A percentile compares a stretch with the other conserved stretches of the same genome.
Evolutionary conservation across 352 stramenopile species (phyloP).

Genomic region (Phytophthora ramorum): DNA sequence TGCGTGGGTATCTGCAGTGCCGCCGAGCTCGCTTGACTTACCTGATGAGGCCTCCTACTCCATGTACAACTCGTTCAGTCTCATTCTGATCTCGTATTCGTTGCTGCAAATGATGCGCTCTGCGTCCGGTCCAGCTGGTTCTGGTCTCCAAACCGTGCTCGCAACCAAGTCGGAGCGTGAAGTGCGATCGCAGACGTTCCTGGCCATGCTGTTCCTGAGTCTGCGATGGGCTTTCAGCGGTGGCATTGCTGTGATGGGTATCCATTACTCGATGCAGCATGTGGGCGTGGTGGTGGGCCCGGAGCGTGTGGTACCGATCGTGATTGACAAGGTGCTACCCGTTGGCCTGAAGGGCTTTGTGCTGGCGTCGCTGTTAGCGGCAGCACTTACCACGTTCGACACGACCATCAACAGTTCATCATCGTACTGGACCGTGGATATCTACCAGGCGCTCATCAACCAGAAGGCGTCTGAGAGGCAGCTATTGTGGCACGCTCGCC

Average conservation of each 20-base stretch:
- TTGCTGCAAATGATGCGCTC: conserved; percentile 75
- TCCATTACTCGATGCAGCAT: conserved; percentile 68
- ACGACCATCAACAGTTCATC: conserved; percentile 83
- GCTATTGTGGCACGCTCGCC: conserved; percentile 69
- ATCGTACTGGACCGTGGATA: conserved; percentile 85
- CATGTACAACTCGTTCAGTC: conserved; percentile 79
- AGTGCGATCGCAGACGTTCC: conserved; percentile 77
- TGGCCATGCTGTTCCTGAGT: conserved; percentile 76
- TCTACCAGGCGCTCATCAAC: conserved; percentile 79
- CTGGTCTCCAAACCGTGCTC: conserved; percentile 71
- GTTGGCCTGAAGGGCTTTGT: conserved; percentile 72
- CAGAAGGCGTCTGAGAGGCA: conserved; percentile 60
- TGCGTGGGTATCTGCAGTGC: conserved; percentile 59
- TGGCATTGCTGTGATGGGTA: conserved; percentile 72
- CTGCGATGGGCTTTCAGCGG: conserved; percentile 82
- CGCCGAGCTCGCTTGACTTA: conserved; percentile 42
- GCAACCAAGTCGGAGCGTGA: conserved; percentile 85
- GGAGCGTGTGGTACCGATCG: conserved; percentile 75
- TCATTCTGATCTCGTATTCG: conserved; percentile 66
- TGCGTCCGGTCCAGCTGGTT: conserved; percentile 70
- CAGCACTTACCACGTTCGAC: conserved; percentile 82
- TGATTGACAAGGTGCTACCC: conserved; percentile 80
- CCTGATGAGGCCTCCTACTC: conserved; percentile 60
- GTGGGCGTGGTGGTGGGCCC: conserved; percentile 60
- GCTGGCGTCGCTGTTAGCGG: conserved; percentile 70